These are phyloP conservation scores for Pythium grandisporangium DNA, from an alignment of 352 stramenopile species.

Conservation along the genomic window DNA sequence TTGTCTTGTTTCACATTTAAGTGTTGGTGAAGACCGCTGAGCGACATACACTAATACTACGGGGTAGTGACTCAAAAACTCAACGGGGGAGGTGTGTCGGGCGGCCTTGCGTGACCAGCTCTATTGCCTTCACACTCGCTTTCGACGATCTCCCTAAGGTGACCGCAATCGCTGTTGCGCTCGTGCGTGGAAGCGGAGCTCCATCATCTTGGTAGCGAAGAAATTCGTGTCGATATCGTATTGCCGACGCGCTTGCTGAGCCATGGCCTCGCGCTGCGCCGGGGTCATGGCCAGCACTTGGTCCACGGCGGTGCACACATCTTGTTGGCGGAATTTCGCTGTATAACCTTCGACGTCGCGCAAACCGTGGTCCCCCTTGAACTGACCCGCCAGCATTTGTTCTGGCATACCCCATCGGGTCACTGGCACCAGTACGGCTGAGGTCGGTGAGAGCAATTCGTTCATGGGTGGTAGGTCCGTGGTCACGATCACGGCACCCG, in stretches of 20 bases:
- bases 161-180: constrained; percentile 8
- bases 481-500: constrained; percentile 32
- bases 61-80: no score
- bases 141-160: no score
- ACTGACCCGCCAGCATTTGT: constrained; percentile 40
- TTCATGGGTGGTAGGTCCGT: constrained; percentile 55
- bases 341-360: constrained; percentile 31
- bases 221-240: constrained; percentile 62
- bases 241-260: constrained; percentile 28
- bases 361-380: constrained; percentile 43
- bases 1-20: no score
- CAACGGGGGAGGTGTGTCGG: no score
- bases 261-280: constrained; percentile 27
- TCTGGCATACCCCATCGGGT: constrained; percentile 17
- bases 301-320: constrained; percentile 45
- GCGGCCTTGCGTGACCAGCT: no score
- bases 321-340: constrained; percentile 18
- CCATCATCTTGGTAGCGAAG: constrained; percentile 50
- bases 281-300: constrained; percentile 38
- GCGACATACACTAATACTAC: no score
- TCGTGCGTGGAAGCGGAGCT: constrained; percentile 22
- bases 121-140: no score
- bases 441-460: constrained; percentile 36
- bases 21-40: no score
- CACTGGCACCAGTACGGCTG: constrained; percentile 29